Percentiles rank a stretch among this genome's conserved stretches.
Evolutionary conservation across 202 grass and related monocot species (phyloP).

Genomic region (Schoenoplectus triqueter): DNA sequence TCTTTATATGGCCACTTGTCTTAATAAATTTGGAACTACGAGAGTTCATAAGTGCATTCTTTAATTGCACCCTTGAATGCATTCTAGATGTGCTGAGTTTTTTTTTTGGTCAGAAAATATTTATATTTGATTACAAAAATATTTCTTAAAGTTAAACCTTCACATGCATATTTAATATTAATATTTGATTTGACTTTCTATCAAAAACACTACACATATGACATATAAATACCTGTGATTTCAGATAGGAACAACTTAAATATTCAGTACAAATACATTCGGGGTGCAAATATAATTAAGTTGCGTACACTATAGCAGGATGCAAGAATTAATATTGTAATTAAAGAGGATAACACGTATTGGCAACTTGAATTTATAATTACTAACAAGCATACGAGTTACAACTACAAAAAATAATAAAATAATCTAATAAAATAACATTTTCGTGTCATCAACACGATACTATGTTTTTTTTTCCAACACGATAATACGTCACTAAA

Average conservation of each 20-base stretch:
- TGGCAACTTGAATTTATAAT: conserved; percentile 13
- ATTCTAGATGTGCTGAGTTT: not conserved
- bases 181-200: too few relatives aligned
- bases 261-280: too few relatives aligned
- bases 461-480: not conserved
- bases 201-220: too few relatives aligned
- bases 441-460: not conserved
- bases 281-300: too few relatives aligned
- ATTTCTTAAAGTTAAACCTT: too few relatives aligned
- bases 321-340: not conserved
- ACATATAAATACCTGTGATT: too few relatives aligned
- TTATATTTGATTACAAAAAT: too few relatives aligned
- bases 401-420: not conserved
- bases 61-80: not conserved
- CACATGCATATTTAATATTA: too few relatives aligned
- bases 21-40: not conserved
- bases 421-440: not conserved
- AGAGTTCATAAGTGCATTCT: not conserved
- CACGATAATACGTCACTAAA: not conserved
- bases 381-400: not conserved
- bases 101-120: too few relatives aligned
- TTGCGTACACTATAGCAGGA: too few relatives aligned
- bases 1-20: not conserved
- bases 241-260: too few relatives aligned
- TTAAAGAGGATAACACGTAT: conserved; percentile 13